phyloP scores from a whole-genome alignment of 2,329 filamentous ascomycete genomes.

The Triangularia verruculosa region DNA sequence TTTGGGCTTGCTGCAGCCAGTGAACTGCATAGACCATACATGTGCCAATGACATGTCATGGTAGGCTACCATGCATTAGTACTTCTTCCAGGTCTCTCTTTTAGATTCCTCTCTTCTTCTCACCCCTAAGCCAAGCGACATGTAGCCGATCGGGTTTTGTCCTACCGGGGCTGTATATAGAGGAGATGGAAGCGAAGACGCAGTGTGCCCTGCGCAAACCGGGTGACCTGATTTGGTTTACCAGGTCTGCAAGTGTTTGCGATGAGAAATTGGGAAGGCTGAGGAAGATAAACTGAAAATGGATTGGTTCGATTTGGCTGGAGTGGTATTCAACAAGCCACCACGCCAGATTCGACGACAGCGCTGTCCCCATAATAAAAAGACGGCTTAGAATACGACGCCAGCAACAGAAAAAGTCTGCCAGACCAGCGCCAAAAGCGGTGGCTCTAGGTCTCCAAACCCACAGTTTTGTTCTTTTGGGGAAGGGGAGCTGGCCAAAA shows the following conservation, averaged over 20 bases:
- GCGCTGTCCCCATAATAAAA: background rate
- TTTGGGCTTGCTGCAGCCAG: background rate
- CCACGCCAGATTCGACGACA: background rate
- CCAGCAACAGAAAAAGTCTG: background rate
- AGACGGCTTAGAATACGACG: background rate
- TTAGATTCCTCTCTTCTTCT: background rate
- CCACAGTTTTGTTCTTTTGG: background rate
- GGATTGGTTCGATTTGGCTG: background rate
- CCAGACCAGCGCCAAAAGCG: background rate
- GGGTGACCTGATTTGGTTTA: background rate
- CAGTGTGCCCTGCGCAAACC: background rate
- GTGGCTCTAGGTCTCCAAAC: background rate
- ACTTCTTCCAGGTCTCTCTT: background rate
- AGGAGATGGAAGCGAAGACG: background rate
- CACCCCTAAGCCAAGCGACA: background rate
- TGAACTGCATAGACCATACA: constrained; percentile 5
- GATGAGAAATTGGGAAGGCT: background rate
- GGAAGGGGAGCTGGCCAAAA: background rate
- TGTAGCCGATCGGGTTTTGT: background rate
- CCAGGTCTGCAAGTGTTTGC: background rate
- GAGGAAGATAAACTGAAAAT: background rate
- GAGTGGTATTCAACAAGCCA: background rate
- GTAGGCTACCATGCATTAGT: background rate
- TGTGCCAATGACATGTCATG: background rate
- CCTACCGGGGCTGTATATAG: background rate